Percentiles rank a stretch among this genome's conserved stretches.
Evolutionary conservation across 2,329 filamentous ascomycete species (phyloP).

Genomic region (Aspergillus ochraceus): DNA sequence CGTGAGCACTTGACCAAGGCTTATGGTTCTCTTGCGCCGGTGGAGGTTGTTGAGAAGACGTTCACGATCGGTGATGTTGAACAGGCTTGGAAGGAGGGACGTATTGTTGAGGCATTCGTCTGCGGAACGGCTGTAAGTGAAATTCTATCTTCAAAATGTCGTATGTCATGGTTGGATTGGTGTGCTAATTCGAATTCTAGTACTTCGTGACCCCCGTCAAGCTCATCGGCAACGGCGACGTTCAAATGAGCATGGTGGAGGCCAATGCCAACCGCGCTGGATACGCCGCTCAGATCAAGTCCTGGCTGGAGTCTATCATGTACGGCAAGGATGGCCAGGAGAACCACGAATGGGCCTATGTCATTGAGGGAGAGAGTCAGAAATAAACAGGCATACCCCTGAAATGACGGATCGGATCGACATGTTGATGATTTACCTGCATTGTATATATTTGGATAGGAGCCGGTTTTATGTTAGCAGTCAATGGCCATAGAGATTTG

Average conservation of each 20-base stretch:
- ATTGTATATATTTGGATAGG: not conserved
- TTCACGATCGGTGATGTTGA: constrained; percentile 79
- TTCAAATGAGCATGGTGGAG: constrained; percentile 57
- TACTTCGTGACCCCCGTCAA: constrained; percentile 71
- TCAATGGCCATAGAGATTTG: not conserved
- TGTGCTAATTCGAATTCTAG: constrained; percentile 37
- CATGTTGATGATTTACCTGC: not conserved
- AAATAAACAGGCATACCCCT: constrained; percentile 14
- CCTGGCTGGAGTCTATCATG: constrained; percentile 71
- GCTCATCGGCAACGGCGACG: constrained; percentile 65
- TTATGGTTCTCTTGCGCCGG: constrained; percentile 60
- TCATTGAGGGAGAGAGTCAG: constrained; percentile 60
- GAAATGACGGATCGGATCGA: not conserved
- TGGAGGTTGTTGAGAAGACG: constrained; percentile 78
- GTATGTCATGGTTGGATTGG: not conserved
- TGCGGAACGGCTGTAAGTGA: constrained; percentile 77
- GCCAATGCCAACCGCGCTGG: constrained; percentile 30
- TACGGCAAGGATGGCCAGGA: constrained; percentile 68
- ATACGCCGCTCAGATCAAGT: constrained; percentile 56
- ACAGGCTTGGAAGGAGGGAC: constrained; percentile 70
- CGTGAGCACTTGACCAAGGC: constrained; percentile 57
- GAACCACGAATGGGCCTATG: constrained; percentile 68
- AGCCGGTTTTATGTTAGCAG: not conserved
- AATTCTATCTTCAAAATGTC: not conserved
- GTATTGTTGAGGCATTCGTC: constrained; percentile 81